Evolutionary conservation across 1,284 basidiomycete species (phyloP).

Genomic region (Chalciporus sp.): DNA sequence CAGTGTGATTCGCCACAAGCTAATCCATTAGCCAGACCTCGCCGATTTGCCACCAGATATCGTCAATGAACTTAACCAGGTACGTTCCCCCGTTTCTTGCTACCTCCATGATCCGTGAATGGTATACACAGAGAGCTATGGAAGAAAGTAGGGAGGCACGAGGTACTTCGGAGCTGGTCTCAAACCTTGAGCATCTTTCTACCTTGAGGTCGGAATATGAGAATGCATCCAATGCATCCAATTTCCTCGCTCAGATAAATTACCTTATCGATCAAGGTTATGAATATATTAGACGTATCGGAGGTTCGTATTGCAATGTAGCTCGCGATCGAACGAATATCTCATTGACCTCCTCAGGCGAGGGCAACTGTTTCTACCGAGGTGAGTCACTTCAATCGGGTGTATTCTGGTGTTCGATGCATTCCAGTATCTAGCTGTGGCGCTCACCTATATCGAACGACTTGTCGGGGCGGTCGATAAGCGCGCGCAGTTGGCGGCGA

Average conservation of each 20-base stretch:
- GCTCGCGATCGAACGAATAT: slow-evolving; percentile 28
- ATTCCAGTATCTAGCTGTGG: slow-evolving; percentile 56
- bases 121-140: slow-evolving; percentile 41
- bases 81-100: slow-evolving; percentile 9
- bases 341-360: slow-evolving; percentile 46
- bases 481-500: slow-evolving; percentile 56
- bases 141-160: slow-evolving; percentile 48
- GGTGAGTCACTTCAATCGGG: slow-evolving; percentile 44
- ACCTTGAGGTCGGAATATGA: slow-evolving; percentile 67
- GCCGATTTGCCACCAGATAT: slow-evolving; percentile 38
- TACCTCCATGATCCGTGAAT: slow-evolving; percentile 6
- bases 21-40: slow-evolving; percentile 28
- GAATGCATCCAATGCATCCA: slow-evolving; percentile 39
- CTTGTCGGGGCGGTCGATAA: slow-evolving; percentile 48
- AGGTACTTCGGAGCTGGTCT: slow-evolving; percentile 52
- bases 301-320: slow-evolving; percentile 51
- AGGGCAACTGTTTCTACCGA: slow-evolving; percentile 83
- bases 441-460: slow-evolving; percentile 66
- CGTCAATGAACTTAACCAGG: slow-evolving; percentile 55
- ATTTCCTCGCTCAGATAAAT: slow-evolving; percentile 70
- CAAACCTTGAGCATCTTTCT: slow-evolving; percentile 48
- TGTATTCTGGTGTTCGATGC: slow-evolving; percentile 30
- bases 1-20: neutral
- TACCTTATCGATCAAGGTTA: slow-evolving; percentile 60
- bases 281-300: slow-evolving; percentile 63